A percentile compares a stretch with the other conserved stretches of the same genome.
phyloP scores from a whole-genome alignment of 805 yeast species.

The Clavispora vitiphila region DNA sequence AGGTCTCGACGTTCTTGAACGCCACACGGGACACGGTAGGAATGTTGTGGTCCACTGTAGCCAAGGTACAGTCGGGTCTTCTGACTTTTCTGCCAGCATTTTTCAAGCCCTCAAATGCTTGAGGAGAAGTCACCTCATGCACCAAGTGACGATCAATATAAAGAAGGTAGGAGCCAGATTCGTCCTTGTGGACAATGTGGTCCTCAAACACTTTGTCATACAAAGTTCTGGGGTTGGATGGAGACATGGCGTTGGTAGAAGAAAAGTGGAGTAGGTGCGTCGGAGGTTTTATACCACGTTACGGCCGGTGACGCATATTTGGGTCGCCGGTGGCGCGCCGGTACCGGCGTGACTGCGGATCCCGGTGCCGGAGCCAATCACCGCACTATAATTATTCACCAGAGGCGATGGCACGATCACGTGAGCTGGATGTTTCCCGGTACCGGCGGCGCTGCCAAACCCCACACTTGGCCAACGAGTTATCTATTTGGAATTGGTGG shows the following conservation, averaged over 20 bases:
- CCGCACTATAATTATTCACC: not conserved
- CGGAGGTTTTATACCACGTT: not conserved
- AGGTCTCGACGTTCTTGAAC: constrained; percentile 68
- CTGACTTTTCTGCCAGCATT: constrained; percentile 87
- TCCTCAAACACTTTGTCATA: constrained; percentile 96
- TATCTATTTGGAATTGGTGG: too few relatives aligned
- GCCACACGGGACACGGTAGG: constrained; percentile 86
- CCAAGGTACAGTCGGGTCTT: constrained; percentile 87
- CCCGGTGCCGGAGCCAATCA: constrained; percentile 7
- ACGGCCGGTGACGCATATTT: not conserved
- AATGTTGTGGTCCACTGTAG: constrained; percentile 95
- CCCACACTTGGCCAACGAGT: too few relatives aligned
- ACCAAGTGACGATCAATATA: constrained; percentile 96
- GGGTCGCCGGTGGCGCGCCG: constrained; percentile 14
- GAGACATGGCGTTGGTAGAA: constrained; percentile 3
- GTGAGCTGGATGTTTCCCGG: not conserved
- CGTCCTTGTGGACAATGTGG: constrained; percentile 88
- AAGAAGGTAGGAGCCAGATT: constrained; percentile 77
- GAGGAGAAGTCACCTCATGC: constrained; percentile 98
- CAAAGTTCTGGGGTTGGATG: constrained; percentile 45
- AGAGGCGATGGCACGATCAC: not conserved
- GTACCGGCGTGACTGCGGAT: constrained; percentile 9
- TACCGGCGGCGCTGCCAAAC: constrained; percentile 1
- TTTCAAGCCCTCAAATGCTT: constrained; percentile 93
- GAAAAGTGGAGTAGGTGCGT: not conserved